Evolutionary conservation across 1,284 basidiomycete species (phyloP).

Genomic region (Kalmanozyma brasiliensis): DNA sequence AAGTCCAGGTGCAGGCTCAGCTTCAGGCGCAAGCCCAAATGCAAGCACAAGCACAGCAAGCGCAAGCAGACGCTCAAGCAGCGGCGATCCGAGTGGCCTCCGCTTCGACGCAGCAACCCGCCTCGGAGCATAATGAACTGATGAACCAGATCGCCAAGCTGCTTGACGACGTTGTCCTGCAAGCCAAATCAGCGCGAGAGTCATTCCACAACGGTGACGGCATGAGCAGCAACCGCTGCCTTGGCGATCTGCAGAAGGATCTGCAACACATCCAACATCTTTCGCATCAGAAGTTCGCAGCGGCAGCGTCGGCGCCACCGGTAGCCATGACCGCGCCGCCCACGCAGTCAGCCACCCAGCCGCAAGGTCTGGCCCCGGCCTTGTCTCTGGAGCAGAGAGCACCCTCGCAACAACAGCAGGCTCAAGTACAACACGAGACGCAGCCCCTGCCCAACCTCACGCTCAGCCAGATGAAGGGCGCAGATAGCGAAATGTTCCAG

Average conservation of each 20-base stretch:
- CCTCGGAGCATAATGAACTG: constrained; percentile 22
- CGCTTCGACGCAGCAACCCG: constrained; percentile 18
- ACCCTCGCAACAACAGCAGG: constrained; percentile 18
- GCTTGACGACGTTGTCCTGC: constrained; percentile 52
- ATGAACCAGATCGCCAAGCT: constrained; percentile 54
- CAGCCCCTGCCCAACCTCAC: constrained; percentile 16
- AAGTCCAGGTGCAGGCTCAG: constrained; percentile 31
- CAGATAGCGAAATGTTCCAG: constrained; percentile 9
- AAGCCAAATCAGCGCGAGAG: constrained; percentile 55
- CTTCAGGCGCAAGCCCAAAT: constrained; percentile 26
- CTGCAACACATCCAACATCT: constrained; percentile 55
- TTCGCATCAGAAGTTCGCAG: constrained; percentile 48
- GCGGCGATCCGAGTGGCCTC: constrained; percentile 32
- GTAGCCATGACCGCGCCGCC: no score
- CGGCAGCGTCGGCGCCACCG: constrained; percentile 7
- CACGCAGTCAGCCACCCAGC: constrained; percentile 12
- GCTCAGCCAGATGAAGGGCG: constrained; percentile 30
- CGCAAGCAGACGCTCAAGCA: constrained; percentile 30
- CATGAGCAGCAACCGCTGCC: constrained; percentile 49
- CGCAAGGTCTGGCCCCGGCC: constrained; percentile 13
- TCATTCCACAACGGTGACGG: constrained; percentile 56
- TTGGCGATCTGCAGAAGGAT: constrained; percentile 54
- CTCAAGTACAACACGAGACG: constrained; percentile 16
- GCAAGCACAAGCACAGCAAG: constrained; percentile 32
- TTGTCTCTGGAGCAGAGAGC: constrained; percentile 23